Evolutionary conservation across 495 filamentous ascomycete species (phyloP).

Genomic region (Talaromyces proteolyticus): DNA sequence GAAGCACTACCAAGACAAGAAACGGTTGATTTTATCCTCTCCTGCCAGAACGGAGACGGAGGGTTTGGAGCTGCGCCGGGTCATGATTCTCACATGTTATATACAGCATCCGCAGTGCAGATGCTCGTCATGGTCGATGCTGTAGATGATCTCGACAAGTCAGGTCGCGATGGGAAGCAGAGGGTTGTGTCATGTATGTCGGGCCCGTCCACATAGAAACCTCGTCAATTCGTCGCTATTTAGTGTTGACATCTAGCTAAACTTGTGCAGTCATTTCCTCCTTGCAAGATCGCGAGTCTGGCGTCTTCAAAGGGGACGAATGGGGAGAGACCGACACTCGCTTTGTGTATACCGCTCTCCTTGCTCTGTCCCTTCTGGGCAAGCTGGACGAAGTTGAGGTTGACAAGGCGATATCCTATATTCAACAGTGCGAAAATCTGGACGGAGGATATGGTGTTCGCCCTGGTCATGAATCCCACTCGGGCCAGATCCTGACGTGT

Average conservation of each 20-base stretch:
- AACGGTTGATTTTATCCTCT: slow-evolving; percentile 85
- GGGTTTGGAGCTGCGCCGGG: slow-evolving; percentile 92
- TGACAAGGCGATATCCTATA: slow-evolving; percentile 67
- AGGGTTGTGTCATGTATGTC: slow-evolving; percentile 69
- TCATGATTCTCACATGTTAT: slow-evolving; percentile 93
- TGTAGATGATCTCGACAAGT: slow-evolving; percentile 70
- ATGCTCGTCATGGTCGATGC: slow-evolving; percentile 82
- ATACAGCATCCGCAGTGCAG: slow-evolving; percentile 89
- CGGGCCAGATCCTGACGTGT: slow-evolving; percentile 93
- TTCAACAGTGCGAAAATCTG: slow-evolving; percentile 79
- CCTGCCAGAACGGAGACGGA: slow-evolving; percentile 79
- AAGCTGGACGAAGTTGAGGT: slow-evolving; percentile 69
- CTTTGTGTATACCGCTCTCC: slow-evolving; percentile 85
- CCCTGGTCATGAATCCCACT: slow-evolving; percentile 86
- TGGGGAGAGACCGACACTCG: slow-evolving; percentile 96
- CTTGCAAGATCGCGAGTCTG: slow-evolving; percentile 73
- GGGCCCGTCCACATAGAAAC: slow-evolving; percentile 11
- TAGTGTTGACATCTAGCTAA: slow-evolving; percentile 12
- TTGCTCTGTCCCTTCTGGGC: slow-evolving; percentile 75
- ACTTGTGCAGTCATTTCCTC: slow-evolving; percentile 61
- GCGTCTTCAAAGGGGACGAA: slow-evolving; percentile 86
- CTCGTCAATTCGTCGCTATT: not conserved
- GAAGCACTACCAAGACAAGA: slow-evolving; percentile 74
- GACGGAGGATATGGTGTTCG: slow-evolving; percentile 88
- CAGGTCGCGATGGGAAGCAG: slow-evolving; percentile 57